Conservation (phyloP, 257 asterid species). For the Nicotiana undulata region DNA sequence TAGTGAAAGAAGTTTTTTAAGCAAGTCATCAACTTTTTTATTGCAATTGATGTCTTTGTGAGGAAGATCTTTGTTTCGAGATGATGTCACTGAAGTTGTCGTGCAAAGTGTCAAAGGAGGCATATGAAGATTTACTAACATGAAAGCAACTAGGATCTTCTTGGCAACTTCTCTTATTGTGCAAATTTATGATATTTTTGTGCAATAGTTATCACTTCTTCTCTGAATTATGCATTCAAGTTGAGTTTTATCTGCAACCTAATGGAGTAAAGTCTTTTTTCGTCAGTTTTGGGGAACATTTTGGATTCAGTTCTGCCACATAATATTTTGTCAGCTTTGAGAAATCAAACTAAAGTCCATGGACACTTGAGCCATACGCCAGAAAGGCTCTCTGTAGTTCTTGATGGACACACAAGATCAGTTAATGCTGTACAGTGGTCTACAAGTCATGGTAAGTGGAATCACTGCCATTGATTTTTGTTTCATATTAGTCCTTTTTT, state of each 20-base stretch:
- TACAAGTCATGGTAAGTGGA: conserved; percentile 48
- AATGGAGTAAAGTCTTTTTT: background rate
- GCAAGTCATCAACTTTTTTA: background rate
- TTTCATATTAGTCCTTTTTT: background rate
- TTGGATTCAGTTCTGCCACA: conserved; percentile 52
- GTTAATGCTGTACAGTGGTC: conserved; percentile 89
- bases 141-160: background rate
- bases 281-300: conserved; percentile 49
- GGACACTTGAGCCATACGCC: conserved; percentile 22
- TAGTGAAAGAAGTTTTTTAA: background rate
- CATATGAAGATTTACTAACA: background rate
- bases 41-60: background rate
- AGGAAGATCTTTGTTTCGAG: background rate
- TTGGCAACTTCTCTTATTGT: background rate
- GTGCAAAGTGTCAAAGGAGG: background rate
- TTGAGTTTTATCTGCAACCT: background rate
- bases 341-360: conserved; percentile 29
- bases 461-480: background rate
- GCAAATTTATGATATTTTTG: background rate
- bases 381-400: conserved; percentile 35
- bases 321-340: conserved; percentile 37
- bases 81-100: background rate
- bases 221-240: background rate
- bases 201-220: background rate
- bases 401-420: conserved; percentile 65